Conservation (phyloP, 495 filamentous ascomycete species). For the Talaromyces stipitatus region DNA sequence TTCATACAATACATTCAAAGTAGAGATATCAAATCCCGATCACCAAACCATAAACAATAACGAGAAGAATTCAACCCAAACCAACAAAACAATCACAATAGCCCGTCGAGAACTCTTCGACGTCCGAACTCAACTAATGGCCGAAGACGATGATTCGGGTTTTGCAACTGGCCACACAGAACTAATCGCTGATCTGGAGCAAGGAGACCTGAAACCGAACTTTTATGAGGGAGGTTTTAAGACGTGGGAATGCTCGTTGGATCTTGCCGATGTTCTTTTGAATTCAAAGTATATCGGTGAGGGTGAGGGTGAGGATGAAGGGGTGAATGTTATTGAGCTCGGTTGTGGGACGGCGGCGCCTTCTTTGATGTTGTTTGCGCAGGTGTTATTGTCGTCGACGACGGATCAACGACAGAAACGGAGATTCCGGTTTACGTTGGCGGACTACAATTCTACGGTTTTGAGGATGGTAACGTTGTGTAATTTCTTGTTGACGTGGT, state of each 20-base stretch:
- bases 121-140: constrained; percentile 88
- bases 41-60: constrained; percentile 34
- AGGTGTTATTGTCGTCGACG: constrained; percentile 39
- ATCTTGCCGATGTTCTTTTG: constrained; percentile 59
- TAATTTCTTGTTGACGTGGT: constrained; percentile 80
- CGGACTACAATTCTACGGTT: constrained; percentile 86
- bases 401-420: constrained; percentile 11
- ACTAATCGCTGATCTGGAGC: constrained; percentile 52
- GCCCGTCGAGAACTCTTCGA: constrained; percentile 90
- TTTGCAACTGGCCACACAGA: constrained; percentile 25
- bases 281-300: constrained; percentile 8
- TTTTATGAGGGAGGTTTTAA: constrained; percentile 99
- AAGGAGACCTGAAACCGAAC: constrained; percentile 79
- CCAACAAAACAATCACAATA: constrained; percentile 33
- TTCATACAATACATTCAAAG: constrained; percentile 56
- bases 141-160: constrained; percentile 56
- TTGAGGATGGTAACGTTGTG: constrained; percentile 81
- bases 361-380: constrained; percentile 66
- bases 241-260: constrained; percentile 93
- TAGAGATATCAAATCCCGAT: constrained; percentile 22
- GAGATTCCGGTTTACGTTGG: constrained; percentile 58
- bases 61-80: constrained; percentile 9
- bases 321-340: constrained; percentile 69
- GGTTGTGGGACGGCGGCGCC: constrained; percentile 90
- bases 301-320: constrained; percentile 20